A percentile compares a stretch with the other conserved stretches of the same genome.
phyloP scores from a whole-genome alignment of 2,329 filamentous ascomycete genomes.

The Penicillium sp. region DNA sequence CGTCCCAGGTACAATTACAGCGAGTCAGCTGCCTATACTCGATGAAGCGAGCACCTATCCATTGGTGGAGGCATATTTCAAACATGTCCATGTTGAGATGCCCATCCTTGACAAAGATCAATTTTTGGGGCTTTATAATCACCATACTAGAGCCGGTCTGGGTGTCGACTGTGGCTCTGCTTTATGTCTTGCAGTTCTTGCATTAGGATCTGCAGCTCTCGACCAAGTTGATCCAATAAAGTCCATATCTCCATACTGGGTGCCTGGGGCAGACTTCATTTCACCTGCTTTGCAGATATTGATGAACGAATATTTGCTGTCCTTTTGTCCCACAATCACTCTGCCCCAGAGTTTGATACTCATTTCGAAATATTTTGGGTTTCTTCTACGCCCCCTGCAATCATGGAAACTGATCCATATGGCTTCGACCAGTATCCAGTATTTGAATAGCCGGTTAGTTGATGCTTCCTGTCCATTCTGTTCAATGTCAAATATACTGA shows the following conservation, averaged over 20 bases:
- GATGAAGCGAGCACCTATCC: background rate
- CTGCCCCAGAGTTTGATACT: slow-evolving; percentile 8
- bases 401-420: slow-evolving; percentile 10
- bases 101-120: slow-evolving; percentile 3
- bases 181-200: slow-evolving; percentile 7
- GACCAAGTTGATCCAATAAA: slow-evolving; percentile 7
- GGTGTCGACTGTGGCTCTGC: slow-evolving; percentile 6
- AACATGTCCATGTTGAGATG: slow-evolving; percentile 6
- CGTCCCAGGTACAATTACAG: background rate
- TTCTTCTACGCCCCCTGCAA: slow-evolving; percentile 4
- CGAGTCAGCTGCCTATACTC: background rate
- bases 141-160: slow-evolving; percentile 3
- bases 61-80: slow-evolving; percentile 8
- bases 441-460: slow-evolving; percentile 9
- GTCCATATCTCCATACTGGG: slow-evolving; percentile 5
- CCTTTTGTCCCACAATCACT: slow-evolving; percentile 8
- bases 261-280: slow-evolving; percentile 2
- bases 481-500: background rate
- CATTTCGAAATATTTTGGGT: slow-evolving; percentile 9
- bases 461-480: background rate
- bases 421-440: slow-evolving; percentile 11
- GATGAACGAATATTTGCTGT: slow-evolving; percentile 10
- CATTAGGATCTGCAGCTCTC: slow-evolving; percentile 4
- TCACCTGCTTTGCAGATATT: slow-evolving; percentile 7
- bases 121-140: slow-evolving; percentile 2